Evolutionary conservation across 1,284 basidiomycete species (phyloP).

Genomic region (Melampsora americana): DNA sequence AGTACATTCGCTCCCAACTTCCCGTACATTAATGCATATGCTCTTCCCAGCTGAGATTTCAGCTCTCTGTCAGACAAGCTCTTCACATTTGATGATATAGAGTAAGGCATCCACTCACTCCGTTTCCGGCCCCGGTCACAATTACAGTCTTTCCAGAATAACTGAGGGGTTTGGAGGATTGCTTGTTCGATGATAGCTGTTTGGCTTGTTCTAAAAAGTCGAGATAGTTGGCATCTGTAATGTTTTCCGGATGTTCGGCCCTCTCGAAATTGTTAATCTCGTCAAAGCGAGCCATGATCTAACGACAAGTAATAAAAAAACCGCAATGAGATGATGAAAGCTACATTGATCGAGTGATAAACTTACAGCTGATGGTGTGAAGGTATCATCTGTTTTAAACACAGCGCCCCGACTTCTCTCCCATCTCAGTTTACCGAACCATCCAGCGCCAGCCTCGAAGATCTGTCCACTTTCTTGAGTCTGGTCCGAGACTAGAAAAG

Average conservation of each 20-base stretch:
- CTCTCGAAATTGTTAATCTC: slow-evolving; percentile 71
- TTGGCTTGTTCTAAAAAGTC: slow-evolving; percentile 69
- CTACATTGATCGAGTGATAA: slow-evolving; percentile 91
- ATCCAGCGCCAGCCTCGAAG: slow-evolving; percentile 93
- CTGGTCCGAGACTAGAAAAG: slow-evolving; percentile 55
- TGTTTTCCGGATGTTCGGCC: slow-evolving; percentile 69
- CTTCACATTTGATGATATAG: too few species aligned
- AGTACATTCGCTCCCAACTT: slow-evolving; percentile 91
- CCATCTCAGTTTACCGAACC: slow-evolving; percentile 86
- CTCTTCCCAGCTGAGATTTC: slow-evolving; percentile 69
- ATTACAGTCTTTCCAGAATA: slow-evolving; percentile 90
- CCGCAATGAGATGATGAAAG: too few species aligned
- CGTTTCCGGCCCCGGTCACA: slow-evolving; percentile 88
- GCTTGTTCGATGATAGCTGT: slow-evolving; percentile 68
- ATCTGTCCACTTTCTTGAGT: slow-evolving; percentile 74
- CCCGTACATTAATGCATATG: slow-evolving; percentile 86
- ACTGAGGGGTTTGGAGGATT: slow-evolving; percentile 68
- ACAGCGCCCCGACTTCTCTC: slow-evolving; percentile 78
- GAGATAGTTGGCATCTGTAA: slow-evolving; percentile 62
- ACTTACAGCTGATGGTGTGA: slow-evolving; percentile 89
- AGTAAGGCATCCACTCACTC: too few species aligned
- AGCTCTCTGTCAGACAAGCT: too few species aligned
- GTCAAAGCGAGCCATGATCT: slow-evolving; percentile 76
- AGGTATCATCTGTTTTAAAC: slow-evolving; percentile 84
- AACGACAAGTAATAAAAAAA: slow-evolving; percentile 52